These are phyloP conservation scores for Mortierella sp. DNA, from an alignment of 371 early-diverging fungal genomes.

Conservation along the genomic window DNA sequence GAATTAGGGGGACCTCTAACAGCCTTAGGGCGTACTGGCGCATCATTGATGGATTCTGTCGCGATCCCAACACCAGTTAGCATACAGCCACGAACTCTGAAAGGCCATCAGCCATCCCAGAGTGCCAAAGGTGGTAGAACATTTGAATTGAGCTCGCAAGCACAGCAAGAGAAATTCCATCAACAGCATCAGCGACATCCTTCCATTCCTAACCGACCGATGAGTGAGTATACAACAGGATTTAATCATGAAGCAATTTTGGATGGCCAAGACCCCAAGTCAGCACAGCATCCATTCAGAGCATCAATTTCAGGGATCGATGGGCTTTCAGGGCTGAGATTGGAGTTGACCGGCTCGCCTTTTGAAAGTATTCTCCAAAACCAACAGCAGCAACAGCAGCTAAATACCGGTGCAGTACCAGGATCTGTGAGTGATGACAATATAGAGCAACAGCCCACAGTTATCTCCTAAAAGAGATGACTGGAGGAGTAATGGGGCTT, in stretches of 20 bases:
- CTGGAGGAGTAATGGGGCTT: not conserved
- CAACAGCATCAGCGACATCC: not conserved
- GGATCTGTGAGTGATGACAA: not conserved
- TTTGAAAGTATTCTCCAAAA: not conserved
- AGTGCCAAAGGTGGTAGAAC: slow-evolving; percentile 22
- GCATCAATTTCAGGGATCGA: slow-evolving; percentile 21
- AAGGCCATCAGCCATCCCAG: slow-evolving; percentile 20
- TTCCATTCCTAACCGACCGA: slow-evolving; percentile 15
- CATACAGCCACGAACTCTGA: slow-evolving; percentile 1
- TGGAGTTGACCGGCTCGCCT: not conserved
- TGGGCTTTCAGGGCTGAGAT: not conserved
- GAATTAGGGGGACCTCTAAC: slow-evolving; percentile 17
- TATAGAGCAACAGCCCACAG: not conserved
- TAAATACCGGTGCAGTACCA: not conserved
- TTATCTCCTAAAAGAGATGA: not conserved
- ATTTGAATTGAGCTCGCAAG: slow-evolving; percentile 34
- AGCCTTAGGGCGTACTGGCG: not conserved
- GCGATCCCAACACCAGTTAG: not conserved
- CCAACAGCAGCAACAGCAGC: not conserved
- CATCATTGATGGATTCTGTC: slow-evolving; percentile 28
- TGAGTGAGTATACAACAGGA: slow-evolving; percentile 31
- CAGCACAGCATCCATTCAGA: slow-evolving; percentile 23
- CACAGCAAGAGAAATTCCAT: slow-evolving; percentile 13
- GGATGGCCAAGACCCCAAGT: slow-evolving; percentile 27
- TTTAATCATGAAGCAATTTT: slow-evolving; percentile 22